Base-by-base conservation (phyloP, 2,329 filamentous ascomycete genomes). In the Cladosporium velox region DNA sequence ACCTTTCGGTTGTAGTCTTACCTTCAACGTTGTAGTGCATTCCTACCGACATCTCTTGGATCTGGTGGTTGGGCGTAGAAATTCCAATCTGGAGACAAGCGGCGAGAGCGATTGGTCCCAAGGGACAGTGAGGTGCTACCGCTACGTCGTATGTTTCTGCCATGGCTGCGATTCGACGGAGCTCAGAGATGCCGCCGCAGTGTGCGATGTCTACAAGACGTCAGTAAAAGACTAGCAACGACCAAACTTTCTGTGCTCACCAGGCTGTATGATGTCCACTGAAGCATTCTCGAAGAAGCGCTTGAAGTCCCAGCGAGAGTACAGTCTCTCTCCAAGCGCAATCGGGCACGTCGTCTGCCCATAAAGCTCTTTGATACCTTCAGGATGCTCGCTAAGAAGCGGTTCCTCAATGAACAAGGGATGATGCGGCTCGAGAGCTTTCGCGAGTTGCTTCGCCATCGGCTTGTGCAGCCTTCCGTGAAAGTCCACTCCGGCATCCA, bases 391-490 rank as follows among this genome's bases (percentile, higher is more conserved):
- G 0, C 86, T 89, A 0, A 92, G 82, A 1, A 92, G 79, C 0
- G 90, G 90, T 68, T 92, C 89, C 73, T 92, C 90, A 44, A 92
- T 87, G 74, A 92, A 92, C 21, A 92, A 78, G 0, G 89, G 90
- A 1, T 82, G 82, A 68, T 90, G 83, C 0, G 88, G 88, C 66
- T 89, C 88, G 0, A 92, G 82, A 0, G 84, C 81, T 65, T 84
- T 83, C 1, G 88, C 88, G 1, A 93, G 82, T 69, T 92, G 90
- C 70, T 90, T 91, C 0, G 90, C 90, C 89, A 92, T 92, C 24
- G 89, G 88, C 68, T 89, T 90, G 77, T 92, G 90, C 0, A 91
- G 80, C 10, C 90, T 86, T 2, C 90, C 91, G 73, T 93, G 91
- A 75, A 92, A 93, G 71, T 93, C 91, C 38, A 93, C 82, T 2